Conservation (phyloP, 495 filamentous ascomycete genomes). For the Talaromyces ruber region DNA sequence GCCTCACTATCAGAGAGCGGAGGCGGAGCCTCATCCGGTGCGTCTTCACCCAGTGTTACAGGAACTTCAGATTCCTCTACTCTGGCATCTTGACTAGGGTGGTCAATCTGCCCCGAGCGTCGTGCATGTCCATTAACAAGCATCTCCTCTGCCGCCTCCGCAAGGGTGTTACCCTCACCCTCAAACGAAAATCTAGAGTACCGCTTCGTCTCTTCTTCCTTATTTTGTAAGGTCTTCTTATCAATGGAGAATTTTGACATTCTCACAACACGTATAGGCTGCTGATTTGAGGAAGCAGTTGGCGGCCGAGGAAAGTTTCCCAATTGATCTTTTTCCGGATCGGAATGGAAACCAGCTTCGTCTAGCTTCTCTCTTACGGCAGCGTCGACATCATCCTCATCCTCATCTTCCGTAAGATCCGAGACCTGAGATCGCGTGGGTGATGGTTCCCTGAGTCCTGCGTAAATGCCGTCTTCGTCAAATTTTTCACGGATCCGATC, state of each 20-base stretch:
- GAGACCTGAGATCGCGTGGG: constrained; percentile 6
- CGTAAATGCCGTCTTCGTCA: constrained; percentile 2
- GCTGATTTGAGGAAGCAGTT: neutral
- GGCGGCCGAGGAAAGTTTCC: neutral
- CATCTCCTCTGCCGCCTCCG: constrained; percentile 4
- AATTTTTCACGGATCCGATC: constrained; percentile 6
- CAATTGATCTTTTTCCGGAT: neutral
- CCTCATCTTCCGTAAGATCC: constrained; percentile 2
- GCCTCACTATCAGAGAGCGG: neutral
- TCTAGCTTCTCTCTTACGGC: constrained; percentile 1
- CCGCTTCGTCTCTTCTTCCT: neutral
- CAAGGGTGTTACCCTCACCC: constrained; percentile 1
- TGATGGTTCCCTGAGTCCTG: neutral
- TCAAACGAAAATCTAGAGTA: constrained; percentile 6
- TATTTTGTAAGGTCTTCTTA: neutral
- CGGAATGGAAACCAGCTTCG: neutral
- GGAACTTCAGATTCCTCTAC: neutral
- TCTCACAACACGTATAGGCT: constrained; percentile 2
- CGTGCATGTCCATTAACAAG: constrained; percentile 1
- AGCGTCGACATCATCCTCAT: neutral
- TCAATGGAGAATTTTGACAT: neutral
- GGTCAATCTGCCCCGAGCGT: neutral
- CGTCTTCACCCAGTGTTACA: constrained; percentile 3
- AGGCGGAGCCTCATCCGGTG: constrained; percentile 1
- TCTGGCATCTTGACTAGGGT: neutral